These are phyloP conservation scores for Rubus parviflorus DNA, from an alignment of 306 rosid species.

Conservation along the genomic window DNA sequence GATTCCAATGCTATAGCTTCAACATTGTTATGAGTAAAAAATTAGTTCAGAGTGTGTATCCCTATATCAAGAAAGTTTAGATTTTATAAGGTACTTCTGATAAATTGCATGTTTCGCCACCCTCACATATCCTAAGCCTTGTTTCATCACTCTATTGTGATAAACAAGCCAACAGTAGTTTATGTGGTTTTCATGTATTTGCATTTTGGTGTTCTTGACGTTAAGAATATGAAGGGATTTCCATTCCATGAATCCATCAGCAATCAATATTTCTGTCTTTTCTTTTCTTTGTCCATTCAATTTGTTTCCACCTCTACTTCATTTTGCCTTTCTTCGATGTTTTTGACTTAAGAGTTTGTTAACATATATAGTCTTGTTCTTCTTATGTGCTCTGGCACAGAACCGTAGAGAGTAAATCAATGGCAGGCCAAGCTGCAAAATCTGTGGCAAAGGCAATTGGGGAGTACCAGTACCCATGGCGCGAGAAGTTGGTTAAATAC, in stretches of 20 bases:
- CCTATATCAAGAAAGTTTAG: not conserved
- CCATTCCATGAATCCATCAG: not conserved
- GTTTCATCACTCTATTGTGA: not conserved
- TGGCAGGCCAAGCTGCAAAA: slow-evolving; percentile 71
- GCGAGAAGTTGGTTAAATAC: slow-evolving; percentile 60
- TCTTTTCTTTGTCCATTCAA: not conserved
- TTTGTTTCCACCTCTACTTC: not conserved
- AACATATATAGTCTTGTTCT: slow-evolving; percentile 7
- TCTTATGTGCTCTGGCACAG: slow-evolving; percentile 26
- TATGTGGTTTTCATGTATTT: not conserved
- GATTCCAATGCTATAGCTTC: not conserved
- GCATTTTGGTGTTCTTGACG: not conserved
- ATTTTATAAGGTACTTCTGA: not conserved
- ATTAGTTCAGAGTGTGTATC: not conserved
- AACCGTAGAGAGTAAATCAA: slow-evolving; percentile 18
- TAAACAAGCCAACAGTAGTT: not conserved
- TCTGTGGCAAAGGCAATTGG: slow-evolving; percentile 53
- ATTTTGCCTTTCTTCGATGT: not conserved
- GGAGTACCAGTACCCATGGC: slow-evolving; percentile 77
- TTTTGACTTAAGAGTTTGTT: not conserved
- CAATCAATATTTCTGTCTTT: not conserved
- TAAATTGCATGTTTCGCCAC: no score
- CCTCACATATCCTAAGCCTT: not conserved
- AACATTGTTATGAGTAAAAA: not conserved
- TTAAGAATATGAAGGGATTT: not conserved